phyloP scores from a whole-genome alignment of 2,329 filamentous ascomycete genomes.

The Alternaria viburni region DNA sequence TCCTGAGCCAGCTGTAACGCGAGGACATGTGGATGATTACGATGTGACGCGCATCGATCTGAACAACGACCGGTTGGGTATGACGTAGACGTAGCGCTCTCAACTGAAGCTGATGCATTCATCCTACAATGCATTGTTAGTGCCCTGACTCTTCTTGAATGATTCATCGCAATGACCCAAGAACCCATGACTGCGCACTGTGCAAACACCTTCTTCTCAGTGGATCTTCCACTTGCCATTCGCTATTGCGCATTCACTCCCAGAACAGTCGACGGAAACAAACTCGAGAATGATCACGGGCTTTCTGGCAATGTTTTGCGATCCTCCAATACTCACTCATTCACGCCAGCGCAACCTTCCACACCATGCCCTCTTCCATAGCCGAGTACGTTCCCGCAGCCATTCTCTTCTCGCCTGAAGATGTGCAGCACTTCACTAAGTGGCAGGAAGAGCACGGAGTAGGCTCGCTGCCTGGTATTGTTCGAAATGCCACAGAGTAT shows the following conservation, averaged over 20 bases:
- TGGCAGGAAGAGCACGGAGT: neutral
- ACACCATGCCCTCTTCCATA: neutral
- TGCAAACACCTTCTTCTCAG: neutral
- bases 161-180: neutral
- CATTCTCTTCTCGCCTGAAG: neutral
- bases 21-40: neutral
- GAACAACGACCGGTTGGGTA: neutral
- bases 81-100: neutral
- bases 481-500: neutral
- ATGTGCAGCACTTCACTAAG: neutral
- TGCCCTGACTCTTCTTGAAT: neutral
- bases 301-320: neutral
- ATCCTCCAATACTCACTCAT: neutral
- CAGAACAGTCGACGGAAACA: neutral
- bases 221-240: neutral
- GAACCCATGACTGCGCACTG: neutral
- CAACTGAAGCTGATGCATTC: neutral
- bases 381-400: neutral
- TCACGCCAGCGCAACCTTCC: neutral
- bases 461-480: neutral
- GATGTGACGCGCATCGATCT: neutral
- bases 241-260: neutral
- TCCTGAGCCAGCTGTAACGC: neutral
- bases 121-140: neutral
- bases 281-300: neutral